Evolutionary conservation across 148 eudicot genomes (phyloP).

Genomic region (Chenopodium suecicum): DNA sequence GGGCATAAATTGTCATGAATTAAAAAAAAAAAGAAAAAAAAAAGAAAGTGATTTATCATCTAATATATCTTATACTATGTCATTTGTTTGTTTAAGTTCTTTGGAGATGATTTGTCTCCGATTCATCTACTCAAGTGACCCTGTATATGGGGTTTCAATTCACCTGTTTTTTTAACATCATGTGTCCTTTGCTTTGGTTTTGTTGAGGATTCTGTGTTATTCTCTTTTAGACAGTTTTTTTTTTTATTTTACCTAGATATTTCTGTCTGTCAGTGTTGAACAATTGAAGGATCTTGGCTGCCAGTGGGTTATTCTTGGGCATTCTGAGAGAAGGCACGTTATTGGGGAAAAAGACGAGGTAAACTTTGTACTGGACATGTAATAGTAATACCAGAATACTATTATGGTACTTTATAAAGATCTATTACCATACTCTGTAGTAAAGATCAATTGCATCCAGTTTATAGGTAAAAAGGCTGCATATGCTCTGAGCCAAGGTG

Average conservation of each 20-base stretch:
- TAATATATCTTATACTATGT: not conserved
- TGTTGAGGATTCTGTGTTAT: not conserved
- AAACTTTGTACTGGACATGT: conserved; percentile 4
- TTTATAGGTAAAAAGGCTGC: conserved; percentile 97
- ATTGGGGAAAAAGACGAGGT: conserved; percentile 87
- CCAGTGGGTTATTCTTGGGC: conserved; percentile 98
- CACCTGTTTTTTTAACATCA: not conserved
- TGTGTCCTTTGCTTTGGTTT: not conserved
- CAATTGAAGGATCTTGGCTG: conserved; percentile 87
- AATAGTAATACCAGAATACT: not conserved
- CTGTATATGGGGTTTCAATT: not conserved
- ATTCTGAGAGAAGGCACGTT: conserved; percentile 88
- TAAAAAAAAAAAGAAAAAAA: not conserved
- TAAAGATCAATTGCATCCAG: conserved; percentile 43
- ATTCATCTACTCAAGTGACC: not conserved
- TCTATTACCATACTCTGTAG: not conserved
- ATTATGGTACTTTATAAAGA: not conserved
- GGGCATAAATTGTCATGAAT: not conserved
- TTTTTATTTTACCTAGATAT: not conserved
- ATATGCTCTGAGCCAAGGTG: conserved; percentile 78
- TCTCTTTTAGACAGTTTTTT: not conserved
- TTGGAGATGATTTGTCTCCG: not conserved
- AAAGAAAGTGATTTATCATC: not conserved
- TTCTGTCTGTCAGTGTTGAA: conserved; percentile 56
- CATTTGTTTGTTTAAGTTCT: not conserved